Evolutionary conservation across 805 yeast genomes (phyloP), one percentile per base, ranked within the genome.

Genomic region (Ogataea saltuana): DNA sequence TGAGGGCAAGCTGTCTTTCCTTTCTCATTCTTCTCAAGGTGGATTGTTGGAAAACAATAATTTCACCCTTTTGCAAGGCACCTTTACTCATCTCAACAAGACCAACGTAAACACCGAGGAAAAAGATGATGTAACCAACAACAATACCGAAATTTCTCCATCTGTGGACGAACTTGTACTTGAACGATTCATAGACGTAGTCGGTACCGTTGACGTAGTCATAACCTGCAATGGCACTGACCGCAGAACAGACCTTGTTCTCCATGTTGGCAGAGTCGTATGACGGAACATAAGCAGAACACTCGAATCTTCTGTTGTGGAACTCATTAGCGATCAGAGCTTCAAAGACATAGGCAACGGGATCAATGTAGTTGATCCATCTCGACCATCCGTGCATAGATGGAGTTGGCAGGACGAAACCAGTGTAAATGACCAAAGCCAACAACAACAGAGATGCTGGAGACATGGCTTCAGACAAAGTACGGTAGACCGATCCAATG

Each of bases 71-170:
- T 61, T 80, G 85, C 69, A 74, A 71, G 3, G 85, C 78, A 59
- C 83, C 80, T 56, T 73, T 75, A 54, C 79, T 78, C 49, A 56
- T 65, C 59, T 85, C 90, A 41, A 79, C 72, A 45, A 79, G 67
- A 3, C 66, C 26, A 46, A 85, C 60, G 59, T 83, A 83, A 9
- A 76, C 67, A 39, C 50, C 55, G 41, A 82, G 69, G 63, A 84
- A 81, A 61, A 79, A 71, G 33, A 81, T 44, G 18, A 65, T 63
- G 57, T 74, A 85, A 1, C 72, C 88, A 46, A 81, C 38, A 29
- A 71, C 61, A 50, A 86, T 82, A 60, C 90, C 96, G 49, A 82
- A 75, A 59, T 88, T 84, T 68, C 95, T 79, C 96, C 96, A 88
- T 41, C 76, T 75, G 63, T 87, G 85, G 18, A 63, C 46, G 54